Percentiles rank a stretch among this genome's conserved stretches.
phyloP scores from a whole-genome alignment of 495 filamentous ascomycete species.

The Aspergillus sparsus region DNA sequence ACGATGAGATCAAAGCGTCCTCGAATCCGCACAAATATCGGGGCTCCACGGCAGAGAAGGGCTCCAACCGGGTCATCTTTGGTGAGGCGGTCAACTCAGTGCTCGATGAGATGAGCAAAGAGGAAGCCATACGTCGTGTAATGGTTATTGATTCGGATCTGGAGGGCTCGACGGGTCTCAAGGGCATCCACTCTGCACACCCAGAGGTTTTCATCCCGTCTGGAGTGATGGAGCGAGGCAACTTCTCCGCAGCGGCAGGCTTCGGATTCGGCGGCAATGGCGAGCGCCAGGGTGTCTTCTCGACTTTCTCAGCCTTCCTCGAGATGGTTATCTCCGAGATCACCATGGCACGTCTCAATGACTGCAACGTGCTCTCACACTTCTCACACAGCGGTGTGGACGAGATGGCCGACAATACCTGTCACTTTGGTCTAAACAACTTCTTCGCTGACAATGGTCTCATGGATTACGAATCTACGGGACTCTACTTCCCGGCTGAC shows the following conservation, averaged over 20 bases:
- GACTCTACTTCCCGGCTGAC: constrained; percentile 45
- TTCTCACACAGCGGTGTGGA: constrained; percentile 46
- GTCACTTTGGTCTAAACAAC: constrained; percentile 45
- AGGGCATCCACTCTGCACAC: constrained; percentile 36
- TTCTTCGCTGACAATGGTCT: constrained; percentile 47
- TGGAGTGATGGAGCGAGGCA: constrained; percentile 45
- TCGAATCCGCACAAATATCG: constrained; percentile 40
- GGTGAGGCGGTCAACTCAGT: constrained; percentile 43
- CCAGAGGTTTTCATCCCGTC: constrained; percentile 40
- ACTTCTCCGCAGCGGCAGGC: constrained; percentile 44
- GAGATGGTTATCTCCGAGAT: constrained; percentile 47
- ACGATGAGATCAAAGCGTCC: constrained; percentile 40
- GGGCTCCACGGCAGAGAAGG: constrained; percentile 40
- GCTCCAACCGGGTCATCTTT: constrained; percentile 39
- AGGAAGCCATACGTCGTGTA: constrained; percentile 41
- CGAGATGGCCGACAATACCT: constrained; percentile 48
- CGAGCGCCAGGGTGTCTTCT: constrained; percentile 43
- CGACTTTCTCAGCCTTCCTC: constrained; percentile 44
- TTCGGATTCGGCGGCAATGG: constrained; percentile 45
- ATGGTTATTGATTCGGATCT: constrained; percentile 48
- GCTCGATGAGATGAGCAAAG: constrained; percentile 40
- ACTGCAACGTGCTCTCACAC: constrained; percentile 42
- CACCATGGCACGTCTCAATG: constrained; percentile 45
- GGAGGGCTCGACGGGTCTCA: constrained; percentile 43
- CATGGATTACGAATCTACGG: constrained; percentile 35